phyloP scores from a whole-genome alignment of 1,139 yeast species.

The Geotrichum armillariae region DNA sequence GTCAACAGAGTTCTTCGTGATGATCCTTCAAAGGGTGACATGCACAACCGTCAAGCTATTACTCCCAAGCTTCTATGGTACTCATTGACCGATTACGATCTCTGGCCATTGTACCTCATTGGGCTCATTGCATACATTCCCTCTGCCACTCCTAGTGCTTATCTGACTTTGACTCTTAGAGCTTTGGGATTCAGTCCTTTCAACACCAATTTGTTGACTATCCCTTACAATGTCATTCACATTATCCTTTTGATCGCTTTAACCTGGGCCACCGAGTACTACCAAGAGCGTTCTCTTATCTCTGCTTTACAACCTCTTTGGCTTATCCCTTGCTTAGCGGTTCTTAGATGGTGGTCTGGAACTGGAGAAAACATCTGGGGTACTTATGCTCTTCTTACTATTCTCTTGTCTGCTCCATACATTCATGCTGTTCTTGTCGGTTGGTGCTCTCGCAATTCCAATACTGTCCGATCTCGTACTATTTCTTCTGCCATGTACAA shows the following conservation, averaged over 20 bases:
- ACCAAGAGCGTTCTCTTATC: conserved; percentile 42
- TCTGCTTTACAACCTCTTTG: conserved; percentile 41
- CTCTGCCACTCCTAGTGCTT: conserved; percentile 44
- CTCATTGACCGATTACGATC: conserved; percentile 52
- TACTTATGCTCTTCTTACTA: conserved; percentile 50
- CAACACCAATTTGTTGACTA: conserved; percentile 54
- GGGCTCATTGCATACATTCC: conserved; percentile 50
- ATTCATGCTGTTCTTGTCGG: conserved; percentile 56
- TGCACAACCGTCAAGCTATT: conserved; percentile 63
- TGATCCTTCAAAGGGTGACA: conserved; percentile 66
- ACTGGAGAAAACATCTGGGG: conserved; percentile 51
- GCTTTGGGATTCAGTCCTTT: conserved; percentile 57
- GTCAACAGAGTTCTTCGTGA: conserved; percentile 62
- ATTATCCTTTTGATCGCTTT: conserved; percentile 44
- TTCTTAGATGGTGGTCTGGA: conserved; percentile 53
- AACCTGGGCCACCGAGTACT: conserved; percentile 46
- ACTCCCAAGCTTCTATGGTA: conserved; percentile 43
- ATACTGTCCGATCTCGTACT: conserved; percentile 57
- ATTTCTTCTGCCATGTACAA: conserved; percentile 59
- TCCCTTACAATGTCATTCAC: conserved; percentile 48
- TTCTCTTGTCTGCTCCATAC: conserved; percentile 50
- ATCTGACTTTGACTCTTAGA: conserved; percentile 53
- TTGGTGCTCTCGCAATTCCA: conserved; percentile 63
- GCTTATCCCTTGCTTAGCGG: conserved; percentile 43
- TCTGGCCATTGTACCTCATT: conserved; percentile 58